phyloP scores from a whole-genome alignment of 2,329 filamentous ascomycete genomes.

The Xylariomycetidae sp. region DNA sequence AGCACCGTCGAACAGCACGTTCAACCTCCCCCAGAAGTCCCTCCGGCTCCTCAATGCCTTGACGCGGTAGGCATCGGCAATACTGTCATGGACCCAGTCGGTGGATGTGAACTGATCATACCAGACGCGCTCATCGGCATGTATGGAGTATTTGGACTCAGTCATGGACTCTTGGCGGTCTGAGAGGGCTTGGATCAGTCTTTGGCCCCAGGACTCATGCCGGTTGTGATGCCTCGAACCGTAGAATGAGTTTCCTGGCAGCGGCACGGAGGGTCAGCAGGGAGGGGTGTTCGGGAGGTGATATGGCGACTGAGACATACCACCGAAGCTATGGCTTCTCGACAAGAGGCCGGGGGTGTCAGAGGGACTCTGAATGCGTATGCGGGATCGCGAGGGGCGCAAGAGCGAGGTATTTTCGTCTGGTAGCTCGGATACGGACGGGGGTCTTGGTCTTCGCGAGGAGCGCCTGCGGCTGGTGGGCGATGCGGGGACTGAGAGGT shows the following conservation, averaged over 20 bases:
- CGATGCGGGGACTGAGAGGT: slow-evolving; percentile 15
- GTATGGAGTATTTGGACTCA: slow-evolving; percentile 62
- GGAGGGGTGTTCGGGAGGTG: not conserved
- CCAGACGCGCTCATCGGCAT: slow-evolving; percentile 85
- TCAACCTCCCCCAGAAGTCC: slow-evolving; percentile 76
- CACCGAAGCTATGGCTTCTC: slow-evolving; percentile 41
- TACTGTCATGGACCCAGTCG: slow-evolving; percentile 97
- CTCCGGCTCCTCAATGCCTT: slow-evolving; percentile 77
- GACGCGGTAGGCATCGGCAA: slow-evolving; percentile 86
- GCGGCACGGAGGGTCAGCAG: slow-evolving; percentile 2
- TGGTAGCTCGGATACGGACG: slow-evolving; percentile 21
- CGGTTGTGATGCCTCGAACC: slow-evolving; percentile 49
- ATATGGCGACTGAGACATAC: slow-evolving; percentile 32
- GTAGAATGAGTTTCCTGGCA: slow-evolving; percentile 11
- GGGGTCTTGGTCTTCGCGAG: slow-evolving; percentile 19
- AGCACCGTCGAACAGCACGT: slow-evolving; percentile 74
- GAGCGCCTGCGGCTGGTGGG: slow-evolving; percentile 11
- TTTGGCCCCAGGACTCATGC: slow-evolving; percentile 53
- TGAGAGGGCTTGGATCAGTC: slow-evolving; percentile 58
- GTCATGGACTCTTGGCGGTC: slow-evolving; percentile 54
- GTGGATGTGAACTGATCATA: slow-evolving; percentile 98
- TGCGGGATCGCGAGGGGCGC: slow-evolving; percentile 34
- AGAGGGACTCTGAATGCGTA: slow-evolving; percentile 34
- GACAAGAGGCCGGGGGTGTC: slow-evolving; percentile 22
- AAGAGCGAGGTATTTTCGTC: slow-evolving; percentile 44